A percentile compares a stretch with the other conserved stretches of the same genome.
Conservation (phyloP, 306 rosid species). For the Citrullus colocynthis region DNA sequence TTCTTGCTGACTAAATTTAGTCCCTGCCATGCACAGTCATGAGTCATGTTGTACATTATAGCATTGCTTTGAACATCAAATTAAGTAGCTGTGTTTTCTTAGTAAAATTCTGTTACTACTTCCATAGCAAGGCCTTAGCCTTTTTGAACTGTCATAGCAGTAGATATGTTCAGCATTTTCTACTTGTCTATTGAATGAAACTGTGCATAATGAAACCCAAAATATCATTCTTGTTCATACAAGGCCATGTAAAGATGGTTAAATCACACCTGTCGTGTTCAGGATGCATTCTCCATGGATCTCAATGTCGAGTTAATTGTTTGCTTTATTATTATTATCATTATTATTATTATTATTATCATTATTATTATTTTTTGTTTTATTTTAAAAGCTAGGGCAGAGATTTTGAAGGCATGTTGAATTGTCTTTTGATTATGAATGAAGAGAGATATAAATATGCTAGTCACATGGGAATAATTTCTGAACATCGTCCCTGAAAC, state of each 20-base stretch:
- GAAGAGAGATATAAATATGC: no score
- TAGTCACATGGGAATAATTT: no score
- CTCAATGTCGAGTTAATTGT: not conserved
- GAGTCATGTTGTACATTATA: not conserved
- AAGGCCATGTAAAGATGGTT: not conserved
- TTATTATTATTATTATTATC: no score
- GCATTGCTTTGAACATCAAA: not conserved
- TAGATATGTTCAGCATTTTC: not conserved
- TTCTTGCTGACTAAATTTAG: not conserved
- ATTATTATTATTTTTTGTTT: no score
- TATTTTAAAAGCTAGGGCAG: no score
- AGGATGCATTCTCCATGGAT: not conserved
- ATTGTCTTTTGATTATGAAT: no score
- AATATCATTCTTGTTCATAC: not conserved
- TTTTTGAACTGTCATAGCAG: not conserved
- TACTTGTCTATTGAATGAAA: not conserved
- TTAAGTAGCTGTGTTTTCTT: not conserved
- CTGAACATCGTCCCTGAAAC: no score
- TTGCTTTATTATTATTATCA: no score
- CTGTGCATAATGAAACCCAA: not conserved
- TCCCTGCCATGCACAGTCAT: not conserved
- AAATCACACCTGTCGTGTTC: not conserved
- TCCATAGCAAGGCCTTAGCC: not conserved
- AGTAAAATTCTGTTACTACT: not conserved
- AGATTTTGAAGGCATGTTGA: no score